Percentiles rank a stretch among this genome's conserved stretches.
Conservation (phyloP, 2,329 filamentous ascomycete genomes). For the Apiospora saccharicola region DNA sequence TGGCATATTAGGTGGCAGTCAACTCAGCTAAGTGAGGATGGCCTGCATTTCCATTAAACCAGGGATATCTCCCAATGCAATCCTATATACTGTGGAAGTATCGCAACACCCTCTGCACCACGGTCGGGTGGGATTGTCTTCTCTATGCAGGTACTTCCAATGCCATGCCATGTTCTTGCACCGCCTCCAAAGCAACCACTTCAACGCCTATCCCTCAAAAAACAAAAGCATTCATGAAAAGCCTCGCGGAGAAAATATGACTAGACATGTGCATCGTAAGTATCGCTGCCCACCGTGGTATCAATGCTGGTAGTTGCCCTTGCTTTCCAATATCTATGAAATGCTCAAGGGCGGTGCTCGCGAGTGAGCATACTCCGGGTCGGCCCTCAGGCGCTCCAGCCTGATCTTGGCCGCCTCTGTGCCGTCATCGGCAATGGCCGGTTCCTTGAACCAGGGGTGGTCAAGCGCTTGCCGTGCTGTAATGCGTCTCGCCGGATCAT, state of each 20-base stretch:
- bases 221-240: constrained; percentile 24
- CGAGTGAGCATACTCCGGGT: constrained; percentile 45
- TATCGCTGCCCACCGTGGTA: constrained; percentile 24
- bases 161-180: constrained; percentile 14
- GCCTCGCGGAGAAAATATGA: constrained; percentile 20
- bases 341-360: constrained; percentile 23
- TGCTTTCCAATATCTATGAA: not conserved
- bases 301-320: constrained; percentile 29
- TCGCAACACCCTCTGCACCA: not conserved
- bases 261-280: constrained; percentile 23
- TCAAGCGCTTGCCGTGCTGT: constrained; percentile 71
- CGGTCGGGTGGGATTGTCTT: constrained; percentile 20
- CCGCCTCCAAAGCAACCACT: constrained; percentile 4
- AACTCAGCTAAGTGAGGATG: constrained; percentile 21
- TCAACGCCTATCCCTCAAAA: constrained; percentile 23
- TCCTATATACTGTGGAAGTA: constrained; percentile 29
- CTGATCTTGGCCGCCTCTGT: constrained; percentile 73
- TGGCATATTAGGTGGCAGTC: not conserved
- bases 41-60: constrained; percentile 26
- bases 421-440: constrained; percentile 69
- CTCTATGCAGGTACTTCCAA: constrained; percentile 25
- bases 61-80: constrained; percentile 21
- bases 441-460: constrained; percentile 73
- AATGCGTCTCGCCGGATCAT: constrained; percentile 70
- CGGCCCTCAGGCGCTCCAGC: constrained; percentile 55